Conservation (phyloP, 2,329 filamentous ascomycete species). For the Colletotrichum tropicale region DNA sequence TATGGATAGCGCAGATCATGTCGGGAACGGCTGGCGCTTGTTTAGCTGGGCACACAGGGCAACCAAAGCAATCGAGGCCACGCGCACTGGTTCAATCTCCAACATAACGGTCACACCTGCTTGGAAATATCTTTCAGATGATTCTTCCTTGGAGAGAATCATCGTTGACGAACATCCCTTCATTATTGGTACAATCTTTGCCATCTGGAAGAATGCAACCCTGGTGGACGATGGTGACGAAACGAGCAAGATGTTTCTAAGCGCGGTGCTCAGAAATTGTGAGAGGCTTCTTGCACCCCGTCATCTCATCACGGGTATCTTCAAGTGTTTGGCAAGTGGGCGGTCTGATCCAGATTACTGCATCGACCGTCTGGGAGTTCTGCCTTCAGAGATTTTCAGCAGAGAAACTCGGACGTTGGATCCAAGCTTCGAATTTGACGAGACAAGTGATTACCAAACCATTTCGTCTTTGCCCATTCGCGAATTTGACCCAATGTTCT, state of each 20-base stretch:
- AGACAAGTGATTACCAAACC: too few species aligned
- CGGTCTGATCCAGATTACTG: background rate
- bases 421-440: too few species aligned
- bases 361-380: background rate
- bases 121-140: background rate
- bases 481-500: too few species aligned
- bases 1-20: background rate
- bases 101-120: background rate
- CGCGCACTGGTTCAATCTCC: background rate
- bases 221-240: background rate
- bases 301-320: background rate
- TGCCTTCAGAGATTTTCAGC: too few species aligned
- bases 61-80: background rate
- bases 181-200: background rate
- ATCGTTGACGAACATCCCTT: background rate
- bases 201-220: background rate
- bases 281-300: background rate
- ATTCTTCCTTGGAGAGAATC: background rate
- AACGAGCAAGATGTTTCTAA: background rate
- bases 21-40: background rate
- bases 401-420: too few species aligned
- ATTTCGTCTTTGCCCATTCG: too few species aligned
- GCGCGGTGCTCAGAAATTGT: background rate
- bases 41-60: background rate
- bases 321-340: background rate